Percentiles rank a stretch among this genome's conserved stretches.
Conservation (phyloP, 1,284 basidiomycete genomes). For the Irpex sp. region DNA sequence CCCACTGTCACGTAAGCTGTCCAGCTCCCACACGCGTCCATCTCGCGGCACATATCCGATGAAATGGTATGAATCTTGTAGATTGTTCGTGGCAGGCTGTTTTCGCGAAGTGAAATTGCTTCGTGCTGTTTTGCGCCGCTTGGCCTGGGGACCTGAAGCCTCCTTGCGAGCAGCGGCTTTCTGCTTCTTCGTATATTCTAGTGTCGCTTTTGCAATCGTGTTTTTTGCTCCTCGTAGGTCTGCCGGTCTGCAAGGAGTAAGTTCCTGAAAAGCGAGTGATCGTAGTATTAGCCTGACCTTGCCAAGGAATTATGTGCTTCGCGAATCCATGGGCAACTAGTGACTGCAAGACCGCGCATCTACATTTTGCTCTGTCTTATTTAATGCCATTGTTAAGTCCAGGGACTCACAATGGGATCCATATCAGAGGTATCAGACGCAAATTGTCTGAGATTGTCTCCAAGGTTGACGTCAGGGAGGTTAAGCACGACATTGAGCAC, state of each 20-base stretch:
- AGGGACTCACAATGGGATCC: constrained; percentile 45
- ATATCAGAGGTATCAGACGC: constrained; percentile 45
- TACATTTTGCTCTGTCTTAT: constrained; percentile 17
- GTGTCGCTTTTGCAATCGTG: constrained; percentile 37
- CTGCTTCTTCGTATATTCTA: constrained; percentile 31
- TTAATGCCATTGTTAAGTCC: neutral
- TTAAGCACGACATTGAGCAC: constrained; percentile 56
- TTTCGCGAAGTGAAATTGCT: constrained; percentile 16
- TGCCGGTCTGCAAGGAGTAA: constrained; percentile 36
- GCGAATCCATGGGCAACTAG: constrained; percentile 46
- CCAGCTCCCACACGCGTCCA: constrained; percentile 60
- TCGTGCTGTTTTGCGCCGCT: constrained; percentile 31
- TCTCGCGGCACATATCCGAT: constrained; percentile 56
- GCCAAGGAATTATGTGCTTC: constrained; percentile 53
- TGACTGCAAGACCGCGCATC: constrained; percentile 60
- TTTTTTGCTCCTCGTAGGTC: constrained; percentile 50
- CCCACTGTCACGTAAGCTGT: constrained; percentile 32
- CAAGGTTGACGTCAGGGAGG: constrained; percentile 44
- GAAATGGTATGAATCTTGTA: constrained; percentile 53
- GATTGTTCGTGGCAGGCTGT: constrained; percentile 21
- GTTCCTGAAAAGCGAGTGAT: neutral
- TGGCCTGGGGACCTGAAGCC: constrained; percentile 28
- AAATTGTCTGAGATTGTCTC: constrained; percentile 39
- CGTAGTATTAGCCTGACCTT: constrained; percentile 29
- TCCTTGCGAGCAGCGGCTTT: constrained; percentile 11